Evolutionary conservation across 2,329 filamentous ascomycete genomes (phyloP).

Genomic region (Onygena corvina): DNA sequence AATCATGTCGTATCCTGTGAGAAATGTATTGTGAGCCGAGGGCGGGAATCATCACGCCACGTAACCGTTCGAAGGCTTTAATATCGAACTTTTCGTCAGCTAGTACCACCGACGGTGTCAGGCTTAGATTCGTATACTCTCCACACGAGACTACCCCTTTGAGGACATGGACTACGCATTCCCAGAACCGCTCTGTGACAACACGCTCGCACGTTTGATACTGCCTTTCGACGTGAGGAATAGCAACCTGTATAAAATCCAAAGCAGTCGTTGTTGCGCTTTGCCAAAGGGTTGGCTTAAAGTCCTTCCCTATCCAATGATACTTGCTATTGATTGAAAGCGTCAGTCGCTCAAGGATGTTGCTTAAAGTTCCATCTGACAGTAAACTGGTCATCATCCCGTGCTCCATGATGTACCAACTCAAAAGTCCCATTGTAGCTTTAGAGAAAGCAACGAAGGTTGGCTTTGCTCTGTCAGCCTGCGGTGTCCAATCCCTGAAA

Average conservation of each 20-base stretch:
- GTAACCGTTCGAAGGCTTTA: constrained; percentile 54
- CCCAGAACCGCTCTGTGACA: constrained; percentile 54
- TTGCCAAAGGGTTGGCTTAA: constrained; percentile 62
- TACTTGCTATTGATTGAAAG: constrained; percentile 71
- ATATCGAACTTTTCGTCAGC: constrained; percentile 76
- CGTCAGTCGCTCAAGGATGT: constrained; percentile 54
- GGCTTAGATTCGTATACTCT: constrained; percentile 37
- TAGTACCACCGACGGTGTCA: constrained; percentile 38
- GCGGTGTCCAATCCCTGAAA: constrained; percentile 28
- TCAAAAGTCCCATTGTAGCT: constrained; percentile 58
- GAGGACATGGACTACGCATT: constrained; percentile 50
- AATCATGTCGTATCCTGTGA: constrained; percentile 55
- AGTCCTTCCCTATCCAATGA: constrained; percentile 58
- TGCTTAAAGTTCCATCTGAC: constrained; percentile 51
- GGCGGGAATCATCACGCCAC: constrained; percentile 56
- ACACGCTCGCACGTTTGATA: constrained; percentile 22
- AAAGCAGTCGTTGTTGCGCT: constrained; percentile 62
- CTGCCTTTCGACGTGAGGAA: constrained; percentile 47
- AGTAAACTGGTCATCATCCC: constrained; percentile 55
- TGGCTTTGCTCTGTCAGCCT: constrained; percentile 42
- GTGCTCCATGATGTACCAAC: constrained; percentile 31
- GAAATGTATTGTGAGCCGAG: constrained; percentile 56
- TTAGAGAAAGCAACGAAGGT: constrained; percentile 88
- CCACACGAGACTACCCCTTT: constrained; percentile 60
- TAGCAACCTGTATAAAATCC: constrained; percentile 52